Evolutionary conservation across 352 stramenopile species (phyloP), one percentile per base, ranked within the genome.

Genomic region (Blastocystis sp.): DNA sequence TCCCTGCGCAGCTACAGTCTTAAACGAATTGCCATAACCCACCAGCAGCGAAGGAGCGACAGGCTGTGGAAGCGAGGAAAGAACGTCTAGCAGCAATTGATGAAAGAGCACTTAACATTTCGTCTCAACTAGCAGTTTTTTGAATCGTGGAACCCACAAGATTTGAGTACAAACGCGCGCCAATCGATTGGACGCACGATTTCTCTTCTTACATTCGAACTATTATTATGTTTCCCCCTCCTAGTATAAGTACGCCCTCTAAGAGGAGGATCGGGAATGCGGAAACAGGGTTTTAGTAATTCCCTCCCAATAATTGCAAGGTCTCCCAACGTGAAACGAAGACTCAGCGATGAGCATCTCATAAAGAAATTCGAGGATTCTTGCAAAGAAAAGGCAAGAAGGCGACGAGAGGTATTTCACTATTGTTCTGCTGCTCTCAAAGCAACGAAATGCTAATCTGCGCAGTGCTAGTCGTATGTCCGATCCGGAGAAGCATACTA

Each of bases 1-100:
- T 13, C 47, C 73, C 37, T 85, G 43, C 11, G 73, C 73, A 13
- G 50, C 73, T 85, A 85, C 53, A 6, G 65, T 2, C 41, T 18
- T 54, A 9, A 7, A 64, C 37, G 1, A 13, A 54, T 30, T 7
- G 2, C 53, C n/a, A 0, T 16, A 30, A 11, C 73, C 18, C 53
- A 85, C 73, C 73, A 66, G 73, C 73, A 50, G 73, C 73, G 47
- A 85, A 85, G 16, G 73, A 85, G 20, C 73, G 73, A 47, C 20
- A 24, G n/a, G 53, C 45, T 13, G 50, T 68, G 8, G 54, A n/a
- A 26, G 39, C 54, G 50, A 85, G 39, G 5, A 85, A 41, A 6
- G 73, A 85, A 47, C 54, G 59, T 68, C 50, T 53, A 18, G 30
- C 26, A 41, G 47, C 73, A 50, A 66, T 50, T 85, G 43, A 66